A percentile compares a stretch with the other conserved stretches of the same genome.
phyloP scores from a whole-genome alignment of 306 rosid genomes.

The Castanea crenata region DNA sequence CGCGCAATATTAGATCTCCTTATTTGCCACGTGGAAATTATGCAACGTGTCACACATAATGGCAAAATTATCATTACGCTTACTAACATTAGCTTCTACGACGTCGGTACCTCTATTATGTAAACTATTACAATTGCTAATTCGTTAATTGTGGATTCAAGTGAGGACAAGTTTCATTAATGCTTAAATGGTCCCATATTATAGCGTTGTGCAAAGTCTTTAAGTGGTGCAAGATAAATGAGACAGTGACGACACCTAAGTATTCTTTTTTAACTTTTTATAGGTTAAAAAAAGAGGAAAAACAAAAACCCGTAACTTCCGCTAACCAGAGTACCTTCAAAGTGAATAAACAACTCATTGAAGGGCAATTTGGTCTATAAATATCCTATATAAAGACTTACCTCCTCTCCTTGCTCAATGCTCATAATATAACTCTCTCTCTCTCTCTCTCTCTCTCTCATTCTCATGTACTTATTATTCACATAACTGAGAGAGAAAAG shows the following conservation, averaged over 20 bases:
- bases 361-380: conserved; percentile 4
- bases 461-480: too few relatives aligned
- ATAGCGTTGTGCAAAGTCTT: too few relatives aligned
- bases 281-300: too few relatives aligned
- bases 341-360: background rate
- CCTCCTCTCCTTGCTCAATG: background rate
- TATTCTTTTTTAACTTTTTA: too few relatives aligned
- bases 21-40: background rate
- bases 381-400: background rate
- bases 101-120: too few relatives aligned
- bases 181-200: too few relatives aligned
- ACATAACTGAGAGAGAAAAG: background rate
- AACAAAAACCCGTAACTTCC: background rate
- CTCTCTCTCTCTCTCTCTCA: too few relatives aligned
- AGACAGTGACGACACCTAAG: too few relatives aligned
- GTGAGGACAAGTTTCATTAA: too few relatives aligned
- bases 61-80: background rate
- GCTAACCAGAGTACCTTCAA: background rate
- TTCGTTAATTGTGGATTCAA: fast-evolving
- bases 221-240: too few relatives aligned
- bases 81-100: background rate
- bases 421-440: background rate
- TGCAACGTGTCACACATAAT: background rate
- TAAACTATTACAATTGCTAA: too few relatives aligned
- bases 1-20: background rate